phyloP scores from a whole-genome alignment of 805 yeast genomes.

The Clavispora phyllophila region DNA sequence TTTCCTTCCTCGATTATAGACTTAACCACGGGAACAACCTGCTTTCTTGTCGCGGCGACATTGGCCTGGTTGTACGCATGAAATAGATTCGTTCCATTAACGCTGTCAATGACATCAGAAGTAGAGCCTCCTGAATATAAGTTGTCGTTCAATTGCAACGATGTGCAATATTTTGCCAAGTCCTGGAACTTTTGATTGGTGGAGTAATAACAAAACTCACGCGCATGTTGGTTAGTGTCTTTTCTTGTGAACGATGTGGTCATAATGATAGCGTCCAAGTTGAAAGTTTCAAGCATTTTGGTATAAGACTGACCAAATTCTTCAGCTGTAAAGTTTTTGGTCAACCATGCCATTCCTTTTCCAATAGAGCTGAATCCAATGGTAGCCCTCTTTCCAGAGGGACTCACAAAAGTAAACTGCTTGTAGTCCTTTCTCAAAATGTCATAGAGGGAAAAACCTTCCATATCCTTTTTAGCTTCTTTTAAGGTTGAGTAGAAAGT shows the following conservation, averaged over 20 bases:
- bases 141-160: slow-evolving; percentile 22
- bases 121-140: slow-evolving; percentile 19
- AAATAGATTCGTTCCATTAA: slow-evolving; percentile 12
- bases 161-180: slow-evolving; percentile 17
- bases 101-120: slow-evolving; percentile 9
- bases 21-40: slow-evolving; percentile 66
- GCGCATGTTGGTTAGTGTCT: slow-evolving; percentile 25
- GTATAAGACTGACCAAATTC: slow-evolving; percentile 22
- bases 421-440: slow-evolving; percentile 82
- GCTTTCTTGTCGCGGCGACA: slow-evolving; percentile 70
- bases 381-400: slow-evolving; percentile 16
- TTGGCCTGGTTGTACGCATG: slow-evolving; percentile 44
- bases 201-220: slow-evolving; percentile 31
- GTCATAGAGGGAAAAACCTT: slow-evolving; percentile 55
- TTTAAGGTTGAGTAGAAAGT: slow-evolving; percentile 24
- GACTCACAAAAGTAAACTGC: slow-evolving; percentile 44
- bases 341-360: slow-evolving; percentile 54
- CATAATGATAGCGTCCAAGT: slow-evolving; percentile 29
- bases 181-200: slow-evolving; percentile 10
- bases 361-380: slow-evolving; percentile 80
- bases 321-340: slow-evolving; percentile 17
- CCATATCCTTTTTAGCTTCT: slow-evolving; percentile 59
- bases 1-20: slow-evolving; percentile 19
- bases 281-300: slow-evolving; percentile 14
- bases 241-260: slow-evolving; percentile 37